Base-by-base conservation (phyloP, 352 stramenopile species). In the Stephanocyclus meneghinianus region DNA sequence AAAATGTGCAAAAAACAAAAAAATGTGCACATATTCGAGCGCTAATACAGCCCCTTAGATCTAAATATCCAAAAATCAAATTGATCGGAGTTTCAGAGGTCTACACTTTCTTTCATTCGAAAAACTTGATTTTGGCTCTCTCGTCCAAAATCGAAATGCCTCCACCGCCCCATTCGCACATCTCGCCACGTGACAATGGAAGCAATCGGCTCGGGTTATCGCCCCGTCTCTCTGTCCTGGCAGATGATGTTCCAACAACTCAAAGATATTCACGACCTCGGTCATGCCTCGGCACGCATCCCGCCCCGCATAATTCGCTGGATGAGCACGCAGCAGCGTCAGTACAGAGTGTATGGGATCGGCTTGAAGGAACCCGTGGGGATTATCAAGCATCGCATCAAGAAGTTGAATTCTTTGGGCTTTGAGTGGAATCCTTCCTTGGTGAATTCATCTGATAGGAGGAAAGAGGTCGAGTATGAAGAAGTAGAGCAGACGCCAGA, bases 191-290 rank as follows among this genome's bases (percentile, higher is more conserved):
- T 0, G 47, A 44, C 55, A 63, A 63, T 63, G 55, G 55, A 63
- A 29, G 26, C n/a, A 1, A 45, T 45, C 26, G 30, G 55, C 26
- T n/a, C n/a, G 1, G 29, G 29, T 30, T 63, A 63, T 26, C 55
- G 9, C 26, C 26, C 55, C 26, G 6, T 5, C 55, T 29, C 29
- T 30, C 29, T 63, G 4, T 63, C 55, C 11, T 82, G 75, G 75
- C 67, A 77, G 48, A 44, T 35, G 44, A 77, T 68, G 59, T 82
- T 82, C 42, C 75, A 57, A 26, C 67, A 82, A 21, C 53, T 82
- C 16, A 62, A 74, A 48, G 67, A 82, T 18, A 70, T 72, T 50
- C 59, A 76, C 50, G 69, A 74, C 8, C 69, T 77, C 9, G 53
- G 62, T 2, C 61, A 82, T 45, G 16, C 5, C 0, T 53, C 59